Base-by-base conservation (phyloP, 1,284 basidiomycete species). In the Fomes fomentarius region DNA sequence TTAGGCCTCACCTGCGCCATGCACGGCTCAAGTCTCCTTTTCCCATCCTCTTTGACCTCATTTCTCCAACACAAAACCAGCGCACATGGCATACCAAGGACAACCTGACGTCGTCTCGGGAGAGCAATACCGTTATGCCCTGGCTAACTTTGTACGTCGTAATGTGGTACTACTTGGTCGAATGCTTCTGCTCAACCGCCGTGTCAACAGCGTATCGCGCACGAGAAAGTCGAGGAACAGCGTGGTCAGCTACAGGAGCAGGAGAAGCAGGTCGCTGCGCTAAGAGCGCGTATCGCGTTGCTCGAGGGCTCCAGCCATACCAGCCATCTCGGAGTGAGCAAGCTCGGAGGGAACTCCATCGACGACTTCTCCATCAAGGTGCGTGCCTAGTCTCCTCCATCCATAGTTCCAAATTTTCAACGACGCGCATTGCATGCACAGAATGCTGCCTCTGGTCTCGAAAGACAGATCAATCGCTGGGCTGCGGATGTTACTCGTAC, bases 301-400 rank as follows among this genome's bases (percentile, higher is more conserved):
- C 76, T 93, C 40, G 91, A 93, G 69, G 91, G 91, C 9, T 77
- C 49, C 70, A 71, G 47, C 64, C 71, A 48, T 68, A 73, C 61
- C 65, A 69, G 47, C 67, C 59, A 58, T 46, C 48, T 73, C 37
- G 71, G 72, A 22, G 53, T 50, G 46, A 50, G 55, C 19, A 77
- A 76, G 47, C 65, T 72, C 48, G 78, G 80, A 57, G 80, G 84
- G 19, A 82, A 78, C 64, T 85, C 87, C 0, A 79, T 91, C 30
- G 90, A 92, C 63, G 89, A 93, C 68, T 91, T 91, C 70, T 91
- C 90, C 11, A 92, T 93, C 72, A 88, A 85, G 74, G 89, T 87
- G 42, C 17, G 80, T 68, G 14, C 30, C 11, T 35, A 21, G 28
- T 30, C 12, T 12, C 7, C 28, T 30, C 7, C 28, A 30, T 12